These are phyloP conservation scores for Hansfordia pulvinata DNA, from an alignment of 2,329 filamentous ascomycete species.

Conservation along the genomic window DNA sequence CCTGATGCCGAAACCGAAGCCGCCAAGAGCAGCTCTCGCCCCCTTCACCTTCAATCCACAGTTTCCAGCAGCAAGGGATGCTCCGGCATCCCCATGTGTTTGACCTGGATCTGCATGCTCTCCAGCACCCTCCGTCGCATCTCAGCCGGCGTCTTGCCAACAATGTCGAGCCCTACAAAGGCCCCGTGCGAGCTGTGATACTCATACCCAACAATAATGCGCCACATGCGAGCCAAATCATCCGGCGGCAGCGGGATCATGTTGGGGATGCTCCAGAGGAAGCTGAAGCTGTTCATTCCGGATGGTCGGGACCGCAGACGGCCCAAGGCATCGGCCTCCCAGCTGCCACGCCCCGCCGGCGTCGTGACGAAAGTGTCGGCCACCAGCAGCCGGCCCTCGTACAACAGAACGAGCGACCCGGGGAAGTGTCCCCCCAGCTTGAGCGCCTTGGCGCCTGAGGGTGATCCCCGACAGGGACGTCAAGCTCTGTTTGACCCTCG, in stretches of 20 bases:
- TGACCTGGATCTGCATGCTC: conserved; percentile 63
- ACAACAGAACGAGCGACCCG: conserved; percentile 56
- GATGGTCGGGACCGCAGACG: conserved; percentile 20
- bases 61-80: conserved; percentile 23
- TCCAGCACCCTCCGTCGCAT: conserved; percentile 55
- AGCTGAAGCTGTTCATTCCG: conserved; percentile 43
- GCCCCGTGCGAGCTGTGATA: conserved; percentile 57
- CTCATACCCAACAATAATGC: conserved; percentile 42
- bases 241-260: conserved; percentile 55
- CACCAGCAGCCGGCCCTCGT: conserved; percentile 48
- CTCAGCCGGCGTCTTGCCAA: conserved; percentile 24
- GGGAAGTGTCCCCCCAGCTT: conserved; percentile 73
- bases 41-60: conserved; percentile 1
- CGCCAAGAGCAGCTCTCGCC: too few relatives aligned
- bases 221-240: conserved; percentile 57
- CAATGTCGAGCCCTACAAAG: conserved; percentile 51
- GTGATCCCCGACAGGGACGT: conserved; percentile 16
- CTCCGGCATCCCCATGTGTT: conserved; percentile 29
- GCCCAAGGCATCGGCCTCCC: conserved; percentile 27
- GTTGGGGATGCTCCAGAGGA: conserved; percentile 69
- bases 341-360: conserved; percentile 38
- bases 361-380: conserved; percentile 68
- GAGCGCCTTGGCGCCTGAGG: conserved; percentile 42
- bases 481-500: conserved; percentile 28
- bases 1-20: too few relatives aligned